Evolutionary conservation across 768 basidiomycete genomes (phyloP), one percentile per base, ranked within the genome.

Genomic region (Lactifluus echinatus): DNA sequence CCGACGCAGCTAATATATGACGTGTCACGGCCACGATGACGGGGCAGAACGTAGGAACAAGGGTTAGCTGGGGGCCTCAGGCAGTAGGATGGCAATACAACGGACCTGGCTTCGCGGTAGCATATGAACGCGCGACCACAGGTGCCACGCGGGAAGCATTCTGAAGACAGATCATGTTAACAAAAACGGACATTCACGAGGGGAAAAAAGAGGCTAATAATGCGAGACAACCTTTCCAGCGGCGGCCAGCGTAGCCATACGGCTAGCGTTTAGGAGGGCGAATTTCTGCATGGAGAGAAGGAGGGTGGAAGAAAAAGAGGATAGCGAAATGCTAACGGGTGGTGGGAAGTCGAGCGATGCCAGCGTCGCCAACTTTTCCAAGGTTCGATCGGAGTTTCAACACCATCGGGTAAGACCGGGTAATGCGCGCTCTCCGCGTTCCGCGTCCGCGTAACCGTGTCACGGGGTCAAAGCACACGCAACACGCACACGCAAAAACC

Each of bases 41-140:
- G 23, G 8, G 49, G 21, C 4, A 24, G 19, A 56, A 64, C 33
- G 46, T 50, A 33, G 50, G 17, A 37, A 39, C 8, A 31, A 23
- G 60, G 56, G 62, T 63, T 61, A 66, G 62, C 64, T 62, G 15
- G 33, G 24, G 44, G 26, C n/a, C 11, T 7, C n/a, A 23, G 24
- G 36, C 42, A 46, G 50, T 52, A 48, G 33, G n/a, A 51, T 8
- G 17, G 31, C 8, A 17, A 51, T 28, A 33, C 40, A 52, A 66
- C 89, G 64, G 64, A 97, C 94, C 89, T 75, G 96, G 85, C 79
- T 99, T 99, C 68, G 94, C 94, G 66, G 95, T 93, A 66, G 96
- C 96, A 79, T 99, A 99, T 62, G 87, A 79, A 70, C 95, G 90
- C 70, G 84, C 73, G 57, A 78, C 73, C 66, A 79, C 66, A 68